Percentiles rank a stretch among this genome's conserved stretches.
phyloP scores from a whole-genome alignment of 306 rosid species.

The Senna siamea region DNA sequence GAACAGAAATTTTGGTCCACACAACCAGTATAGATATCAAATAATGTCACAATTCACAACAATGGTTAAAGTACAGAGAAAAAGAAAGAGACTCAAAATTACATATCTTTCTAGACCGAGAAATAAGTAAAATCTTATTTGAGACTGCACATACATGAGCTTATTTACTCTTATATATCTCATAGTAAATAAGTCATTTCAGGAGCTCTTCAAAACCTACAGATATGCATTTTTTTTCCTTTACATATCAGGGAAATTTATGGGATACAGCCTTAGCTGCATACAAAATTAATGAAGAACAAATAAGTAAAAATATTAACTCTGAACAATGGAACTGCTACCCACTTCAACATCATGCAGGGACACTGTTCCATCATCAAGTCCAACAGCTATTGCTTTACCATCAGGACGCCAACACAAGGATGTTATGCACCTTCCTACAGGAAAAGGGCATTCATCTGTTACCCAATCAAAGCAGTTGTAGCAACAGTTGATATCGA shows the following conservation, averaged over 20 bases:
- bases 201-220: constrained; percentile 18
- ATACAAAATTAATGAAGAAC: neutral
- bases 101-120: neutral
- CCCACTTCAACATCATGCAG: constrained; percentile 94
- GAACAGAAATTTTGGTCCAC: constrained; percentile 30
- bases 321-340: constrained; percentile 13
- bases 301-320: neutral
- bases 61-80: constrained; percentile 24
- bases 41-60: constrained; percentile 16
- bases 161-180: constrained; percentile 11
- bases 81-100: constrained; percentile 25
- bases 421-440: constrained; percentile 71
- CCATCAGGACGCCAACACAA: constrained; percentile 97
- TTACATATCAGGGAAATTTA: constrained; percentile 7
- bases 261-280: constrained; percentile 9
- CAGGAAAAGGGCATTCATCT: constrained; percentile 14
- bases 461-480: constrained; percentile 22
- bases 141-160: constrained; percentile 17
- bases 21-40: constrained; percentile 10
- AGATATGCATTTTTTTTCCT: neutral
- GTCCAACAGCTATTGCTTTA: constrained; percentile 86
- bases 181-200: constrained; percentile 22
- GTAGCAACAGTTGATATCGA: neutral
- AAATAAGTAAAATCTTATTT: constrained; percentile 1
- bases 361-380: constrained; percentile 86